Evolutionary conservation across 1,139 yeast species (phyloP).

Genomic region (Blastobotrys proliferans): DNA sequence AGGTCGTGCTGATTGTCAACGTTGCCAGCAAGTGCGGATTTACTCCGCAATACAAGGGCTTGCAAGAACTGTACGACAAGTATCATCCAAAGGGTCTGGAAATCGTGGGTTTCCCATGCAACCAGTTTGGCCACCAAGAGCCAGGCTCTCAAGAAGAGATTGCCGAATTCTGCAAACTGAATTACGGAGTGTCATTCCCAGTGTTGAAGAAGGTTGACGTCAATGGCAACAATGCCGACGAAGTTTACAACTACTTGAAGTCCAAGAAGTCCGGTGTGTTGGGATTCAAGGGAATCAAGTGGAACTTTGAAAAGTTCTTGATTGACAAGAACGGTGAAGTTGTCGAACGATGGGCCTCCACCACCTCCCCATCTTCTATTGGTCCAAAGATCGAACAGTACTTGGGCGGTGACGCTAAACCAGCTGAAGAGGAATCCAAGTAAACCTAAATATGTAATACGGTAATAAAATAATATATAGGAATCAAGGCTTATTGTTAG

Average conservation of each 20-base stretch:
- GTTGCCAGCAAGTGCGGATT: constrained; percentile 76
- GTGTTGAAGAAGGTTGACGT: constrained; percentile 83
- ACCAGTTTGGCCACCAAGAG: constrained; percentile 88
- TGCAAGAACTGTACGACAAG: constrained; percentile 77
- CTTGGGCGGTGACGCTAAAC: constrained; percentile 28
- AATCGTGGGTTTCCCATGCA: constrained; percentile 88
- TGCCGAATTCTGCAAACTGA: constrained; percentile 55
- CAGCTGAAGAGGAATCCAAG: constrained; percentile 1
- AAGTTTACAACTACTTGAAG: constrained; percentile 77
- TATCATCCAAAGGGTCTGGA: constrained; percentile 72
- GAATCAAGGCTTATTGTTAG: too few relatives aligned
- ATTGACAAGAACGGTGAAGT: constrained; percentile 71
- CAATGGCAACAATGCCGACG: constrained; percentile 76
- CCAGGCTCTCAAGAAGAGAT: constrained; percentile 70
- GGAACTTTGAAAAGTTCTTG: constrained; percentile 95
- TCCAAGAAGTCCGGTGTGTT: constrained; percentile 55
- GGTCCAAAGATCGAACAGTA: constrained; percentile 47
- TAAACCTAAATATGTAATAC: not conserved
- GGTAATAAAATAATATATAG: not conserved
- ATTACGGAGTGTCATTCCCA: constrained; percentile 86
- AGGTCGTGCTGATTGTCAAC: constrained; percentile 86
- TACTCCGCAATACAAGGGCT: constrained; percentile 67
- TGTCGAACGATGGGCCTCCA: constrained; percentile 62
- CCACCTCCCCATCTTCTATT: constrained; percentile 60
- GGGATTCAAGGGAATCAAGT: constrained; percentile 78